These are phyloP conservation scores for Schizophyllum amplum DNA, from an alignment of 1,284 basidiomycete genomes.

Conservation along the genomic window DNA sequence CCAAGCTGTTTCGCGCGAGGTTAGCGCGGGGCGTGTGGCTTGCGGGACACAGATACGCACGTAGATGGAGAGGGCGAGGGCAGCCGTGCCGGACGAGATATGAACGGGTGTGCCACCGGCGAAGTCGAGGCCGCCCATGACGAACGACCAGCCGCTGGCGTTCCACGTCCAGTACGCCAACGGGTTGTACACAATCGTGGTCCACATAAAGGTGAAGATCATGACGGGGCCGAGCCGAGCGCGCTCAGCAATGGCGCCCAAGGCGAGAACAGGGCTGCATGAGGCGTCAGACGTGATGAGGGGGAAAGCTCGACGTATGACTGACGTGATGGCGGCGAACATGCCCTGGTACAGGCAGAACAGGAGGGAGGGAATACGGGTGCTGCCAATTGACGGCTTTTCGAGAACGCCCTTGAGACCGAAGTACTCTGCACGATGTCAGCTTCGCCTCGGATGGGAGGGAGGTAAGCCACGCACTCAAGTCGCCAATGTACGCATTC, in stretches of 20 bases:
- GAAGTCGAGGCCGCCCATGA: slow-evolving; percentile 82
- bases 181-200: slow-evolving; percentile 92
- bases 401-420: slow-evolving; percentile 77
- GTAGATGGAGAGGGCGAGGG: slow-evolving; percentile 87
- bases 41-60: background rate
- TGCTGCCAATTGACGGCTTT: slow-evolving; percentile 65
- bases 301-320: slow-evolving; percentile 1
- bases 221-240: slow-evolving; percentile 83
- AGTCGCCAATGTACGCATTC: slow-evolving; percentile 52
- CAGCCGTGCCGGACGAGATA: slow-evolving; percentile 87
- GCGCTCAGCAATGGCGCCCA: slow-evolving; percentile 92
- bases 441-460: slow-evolving; percentile 20
- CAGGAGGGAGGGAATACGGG: slow-evolving; percentile 72
- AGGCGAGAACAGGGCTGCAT: slow-evolving; percentile 72
- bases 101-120: slow-evolving; percentile 95
- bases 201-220: slow-evolving; percentile 88
- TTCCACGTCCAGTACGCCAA: slow-evolving; percentile 97
- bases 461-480: slow-evolving; percentile 38
- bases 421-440: slow-evolving; percentile 55
- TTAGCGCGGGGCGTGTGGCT: background rate
- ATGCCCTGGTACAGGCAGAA: slow-evolving; percentile 88
- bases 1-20: slow-evolving; percentile 42
- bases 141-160: slow-evolving; percentile 76
- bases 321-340: slow-evolving; percentile 81
- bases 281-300: background rate